phyloP scores from a whole-genome alignment of 1,284 basidiomycete species.

The Cryptococcus neoformans region DNA sequence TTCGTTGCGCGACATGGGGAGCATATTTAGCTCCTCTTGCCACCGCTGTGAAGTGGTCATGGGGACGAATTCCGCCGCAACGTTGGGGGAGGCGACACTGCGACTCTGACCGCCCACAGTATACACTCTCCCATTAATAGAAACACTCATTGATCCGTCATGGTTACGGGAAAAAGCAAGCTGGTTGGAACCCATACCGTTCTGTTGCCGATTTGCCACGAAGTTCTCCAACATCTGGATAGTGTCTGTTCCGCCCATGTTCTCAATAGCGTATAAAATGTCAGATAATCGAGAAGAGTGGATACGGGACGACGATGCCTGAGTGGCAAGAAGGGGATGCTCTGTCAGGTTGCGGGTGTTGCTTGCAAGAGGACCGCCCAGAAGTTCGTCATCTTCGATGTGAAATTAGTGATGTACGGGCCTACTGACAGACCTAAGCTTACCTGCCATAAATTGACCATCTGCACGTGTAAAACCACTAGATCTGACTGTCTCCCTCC shows the following conservation, averaged over 20 bases:
- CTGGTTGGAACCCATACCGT: conserved; percentile 26
- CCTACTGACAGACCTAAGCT: no score
- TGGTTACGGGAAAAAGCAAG: conserved; percentile 33
- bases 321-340: no score
- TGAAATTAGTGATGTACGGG: no score
- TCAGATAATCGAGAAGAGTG: conserved; percentile 50
- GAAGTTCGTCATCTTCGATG: no score
- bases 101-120: conserved; percentile 46
- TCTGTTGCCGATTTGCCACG: conserved; percentile 32
- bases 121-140: conserved; percentile 41
- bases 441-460: no score
- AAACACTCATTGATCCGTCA: conserved; percentile 29
- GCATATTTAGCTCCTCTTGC: conserved; percentile 81
- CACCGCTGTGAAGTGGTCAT: conserved; percentile 82
- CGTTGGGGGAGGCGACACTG: conserved; percentile 5
- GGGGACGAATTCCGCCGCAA: conserved; percentile 55
- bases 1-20: conserved; percentile 69
- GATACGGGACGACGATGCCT: no score
- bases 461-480: no score
- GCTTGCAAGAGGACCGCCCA: no score
- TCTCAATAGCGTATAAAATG: conserved; percentile 65
- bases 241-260: conserved; percentile 75
- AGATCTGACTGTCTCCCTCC: no score
- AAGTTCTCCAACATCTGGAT: conserved; percentile 80
- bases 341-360: no score